Evolutionary conservation across 2,329 filamentous ascomycete species (phyloP).

Genomic region (Diaporthe longicolla): DNA sequence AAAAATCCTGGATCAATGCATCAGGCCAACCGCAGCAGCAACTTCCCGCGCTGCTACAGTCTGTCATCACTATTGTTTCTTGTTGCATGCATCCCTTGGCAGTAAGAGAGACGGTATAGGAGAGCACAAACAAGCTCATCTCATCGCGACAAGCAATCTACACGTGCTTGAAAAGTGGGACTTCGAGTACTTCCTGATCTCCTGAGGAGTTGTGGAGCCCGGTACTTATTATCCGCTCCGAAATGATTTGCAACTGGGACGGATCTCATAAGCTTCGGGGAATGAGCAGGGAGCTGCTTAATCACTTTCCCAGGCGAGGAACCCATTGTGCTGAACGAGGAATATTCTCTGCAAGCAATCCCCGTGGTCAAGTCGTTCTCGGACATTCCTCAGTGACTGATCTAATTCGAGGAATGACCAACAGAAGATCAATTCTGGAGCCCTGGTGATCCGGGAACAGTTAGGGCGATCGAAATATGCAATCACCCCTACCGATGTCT

Average conservation of each 20-base stretch:
- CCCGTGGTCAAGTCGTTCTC: slow-evolving; percentile 71
- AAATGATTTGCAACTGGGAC: slow-evolving; percentile 73
- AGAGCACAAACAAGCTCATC: slow-evolving; percentile 59
- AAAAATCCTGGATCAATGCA: no score
- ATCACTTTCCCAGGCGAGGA: slow-evolving; percentile 79
- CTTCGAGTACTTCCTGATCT: slow-evolving; percentile 58
- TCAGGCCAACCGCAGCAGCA: no score
- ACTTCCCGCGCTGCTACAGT: no score
- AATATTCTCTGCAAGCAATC: slow-evolving; percentile 74
- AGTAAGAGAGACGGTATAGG: slow-evolving; percentile 6
- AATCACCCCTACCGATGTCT: not conserved
- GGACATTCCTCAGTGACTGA: not conserved
- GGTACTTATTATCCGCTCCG: slow-evolving; percentile 73
- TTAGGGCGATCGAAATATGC: slow-evolving; percentile 19
- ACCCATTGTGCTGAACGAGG: slow-evolving; percentile 77
- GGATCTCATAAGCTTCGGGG: slow-evolving; percentile 43
- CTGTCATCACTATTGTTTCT: no score
- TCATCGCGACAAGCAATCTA: slow-evolving; percentile 59
- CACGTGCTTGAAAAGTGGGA: slow-evolving; percentile 66
- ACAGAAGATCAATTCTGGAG: slow-evolving; percentile 13
- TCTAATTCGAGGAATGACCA: slow-evolving; percentile 4
- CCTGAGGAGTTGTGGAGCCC: slow-evolving; percentile 70
- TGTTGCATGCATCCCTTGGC: no score
- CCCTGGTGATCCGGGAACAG: not conserved
- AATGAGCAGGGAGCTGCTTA: slow-evolving; percentile 75